phyloP scores from a whole-genome alignment of 176 grass and related monocot species.

The Bonia amplexicaulis region DNA sequence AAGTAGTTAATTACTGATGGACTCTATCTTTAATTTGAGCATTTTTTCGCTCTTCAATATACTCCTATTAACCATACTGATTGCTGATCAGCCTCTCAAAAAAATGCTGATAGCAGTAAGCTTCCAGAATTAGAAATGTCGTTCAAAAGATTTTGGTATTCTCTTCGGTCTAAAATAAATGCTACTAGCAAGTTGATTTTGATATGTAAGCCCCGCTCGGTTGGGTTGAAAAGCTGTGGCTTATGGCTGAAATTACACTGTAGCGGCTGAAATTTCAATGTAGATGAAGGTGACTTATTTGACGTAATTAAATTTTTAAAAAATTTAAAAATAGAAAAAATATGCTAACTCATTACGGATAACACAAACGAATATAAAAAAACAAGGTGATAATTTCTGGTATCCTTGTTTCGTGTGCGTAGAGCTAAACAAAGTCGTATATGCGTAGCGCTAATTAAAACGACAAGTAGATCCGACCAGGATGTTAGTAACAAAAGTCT shows the following conservation, averaged over 20 bases:
- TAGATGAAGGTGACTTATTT: too few relatives aligned
- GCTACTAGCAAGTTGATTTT: not conserved
- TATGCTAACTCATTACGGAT: too few relatives aligned
- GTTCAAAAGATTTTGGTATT: too few relatives aligned
- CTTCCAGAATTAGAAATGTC: not conserved
- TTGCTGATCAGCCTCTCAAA: not conserved
- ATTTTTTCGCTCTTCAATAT: not conserved
- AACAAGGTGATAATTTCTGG: not conserved
- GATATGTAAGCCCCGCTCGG: too few relatives aligned
- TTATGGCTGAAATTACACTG: too few relatives aligned
- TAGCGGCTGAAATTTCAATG: too few relatives aligned
- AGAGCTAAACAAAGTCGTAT: not conserved
- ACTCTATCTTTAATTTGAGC: not conserved
- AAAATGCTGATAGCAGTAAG: not conserved
- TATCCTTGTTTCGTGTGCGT: not conserved
- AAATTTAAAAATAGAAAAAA: too few relatives aligned
- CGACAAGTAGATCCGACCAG: not conserved
- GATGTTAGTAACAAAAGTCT: not conserved
- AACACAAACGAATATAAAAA: too few relatives aligned
- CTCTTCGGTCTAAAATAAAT: not conserved
- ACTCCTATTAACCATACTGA: not conserved
- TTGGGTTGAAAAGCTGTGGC: too few relatives aligned
- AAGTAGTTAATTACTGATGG: not conserved
- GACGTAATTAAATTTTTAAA: too few relatives aligned
- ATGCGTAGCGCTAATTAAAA: not conserved